A percentile compares a stretch with the other conserved stretches of the same genome.
phyloP scores from a whole-genome alignment of 192 early-diverging fungal genomes.

The Podila verticillata region DNA sequence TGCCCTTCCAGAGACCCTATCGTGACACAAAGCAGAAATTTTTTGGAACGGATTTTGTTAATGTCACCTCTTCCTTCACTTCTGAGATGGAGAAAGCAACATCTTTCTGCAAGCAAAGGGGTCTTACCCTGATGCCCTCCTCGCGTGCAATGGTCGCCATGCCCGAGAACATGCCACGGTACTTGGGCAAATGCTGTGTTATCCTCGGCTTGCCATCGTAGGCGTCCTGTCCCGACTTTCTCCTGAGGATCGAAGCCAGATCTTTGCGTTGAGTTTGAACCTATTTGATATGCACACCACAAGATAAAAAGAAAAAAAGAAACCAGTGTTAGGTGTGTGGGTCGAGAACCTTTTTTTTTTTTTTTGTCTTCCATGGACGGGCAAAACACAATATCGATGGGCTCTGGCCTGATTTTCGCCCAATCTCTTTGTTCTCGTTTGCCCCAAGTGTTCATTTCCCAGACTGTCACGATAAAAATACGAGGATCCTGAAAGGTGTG shows the following conservation, averaged over 20 bases:
- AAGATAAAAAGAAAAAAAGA: too few species aligned
- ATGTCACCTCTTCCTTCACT: background rate
- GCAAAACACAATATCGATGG: too few species aligned
- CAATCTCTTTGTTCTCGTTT: too few species aligned
- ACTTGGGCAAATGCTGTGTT: slow-evolving; percentile 51
- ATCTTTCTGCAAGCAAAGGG: background rate
- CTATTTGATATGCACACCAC: slow-evolving; percentile 1
- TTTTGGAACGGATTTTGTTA: background rate
- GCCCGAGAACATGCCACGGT: slow-evolving; percentile 73
- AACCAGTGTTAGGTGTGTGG: background rate
- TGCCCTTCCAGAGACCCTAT: slow-evolving; percentile 92
- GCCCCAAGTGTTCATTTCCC: background rate
- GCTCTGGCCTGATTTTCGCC: too few species aligned
- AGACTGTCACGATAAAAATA: background rate
- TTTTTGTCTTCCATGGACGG: too few species aligned
- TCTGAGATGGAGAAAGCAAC: background rate
- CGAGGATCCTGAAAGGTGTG: too few species aligned
- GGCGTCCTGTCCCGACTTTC: slow-evolving; percentile 3
- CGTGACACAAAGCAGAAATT: background rate
- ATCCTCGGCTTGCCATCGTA: background rate
- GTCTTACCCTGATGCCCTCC: slow-evolving; percentile 81
- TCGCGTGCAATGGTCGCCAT: slow-evolving; percentile 73
- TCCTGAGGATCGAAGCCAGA: slow-evolving; percentile 24
- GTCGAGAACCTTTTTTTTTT: background rate
- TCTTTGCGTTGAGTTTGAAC: slow-evolving; percentile 42